A percentile compares a stretch with the other conserved stretches of the same genome.
Evolutionary conservation across 1,139 yeast genomes (phyloP).

Genomic region (Magnusiomyces tetraspermus): DNA sequence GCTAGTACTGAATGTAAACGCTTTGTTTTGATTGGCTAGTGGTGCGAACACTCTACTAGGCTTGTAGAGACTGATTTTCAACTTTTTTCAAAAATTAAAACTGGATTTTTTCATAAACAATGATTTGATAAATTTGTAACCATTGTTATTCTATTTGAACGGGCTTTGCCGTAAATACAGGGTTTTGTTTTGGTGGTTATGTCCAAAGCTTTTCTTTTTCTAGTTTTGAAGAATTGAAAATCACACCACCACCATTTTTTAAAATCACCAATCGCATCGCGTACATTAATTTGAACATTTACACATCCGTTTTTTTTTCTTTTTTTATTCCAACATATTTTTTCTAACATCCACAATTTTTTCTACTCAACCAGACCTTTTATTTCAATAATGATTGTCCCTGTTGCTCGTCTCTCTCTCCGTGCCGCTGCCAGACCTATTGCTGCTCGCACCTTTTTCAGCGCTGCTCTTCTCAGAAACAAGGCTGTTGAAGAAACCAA

Average conservation of each 20-base stretch:
- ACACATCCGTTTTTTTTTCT: neutral
- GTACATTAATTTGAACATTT: neutral
- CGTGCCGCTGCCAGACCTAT: constrained; percentile 16
- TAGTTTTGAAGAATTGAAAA: neutral
- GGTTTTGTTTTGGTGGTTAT: too few species aligned
- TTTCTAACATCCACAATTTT: too few species aligned
- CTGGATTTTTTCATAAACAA: too few species aligned
- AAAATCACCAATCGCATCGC: neutral
- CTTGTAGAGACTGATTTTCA: too few species aligned
- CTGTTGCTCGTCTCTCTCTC: constrained; percentile 18
- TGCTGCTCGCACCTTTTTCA: constrained; percentile 17
- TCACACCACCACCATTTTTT: neutral
- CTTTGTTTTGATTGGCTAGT: too few species aligned
- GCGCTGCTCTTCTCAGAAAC: constrained; percentile 15
- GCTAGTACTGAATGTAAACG: too few species aligned
- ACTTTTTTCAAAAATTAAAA: too few species aligned
- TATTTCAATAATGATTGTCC: constrained; percentile 16
- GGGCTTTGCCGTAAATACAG: too few species aligned
- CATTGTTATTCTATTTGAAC: too few species aligned
- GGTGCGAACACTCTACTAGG: too few species aligned
- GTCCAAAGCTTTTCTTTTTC: neutral
- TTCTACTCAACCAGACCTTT: neutral
- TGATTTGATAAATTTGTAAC: too few species aligned
- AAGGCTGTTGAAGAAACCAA: constrained; percentile 33
- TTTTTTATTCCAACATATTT: neutral